These are phyloP conservation scores for Tylopilus rubrobrunneus DNA, from an alignment of 768 basidiomycete species.

Conservation along the genomic window DNA sequence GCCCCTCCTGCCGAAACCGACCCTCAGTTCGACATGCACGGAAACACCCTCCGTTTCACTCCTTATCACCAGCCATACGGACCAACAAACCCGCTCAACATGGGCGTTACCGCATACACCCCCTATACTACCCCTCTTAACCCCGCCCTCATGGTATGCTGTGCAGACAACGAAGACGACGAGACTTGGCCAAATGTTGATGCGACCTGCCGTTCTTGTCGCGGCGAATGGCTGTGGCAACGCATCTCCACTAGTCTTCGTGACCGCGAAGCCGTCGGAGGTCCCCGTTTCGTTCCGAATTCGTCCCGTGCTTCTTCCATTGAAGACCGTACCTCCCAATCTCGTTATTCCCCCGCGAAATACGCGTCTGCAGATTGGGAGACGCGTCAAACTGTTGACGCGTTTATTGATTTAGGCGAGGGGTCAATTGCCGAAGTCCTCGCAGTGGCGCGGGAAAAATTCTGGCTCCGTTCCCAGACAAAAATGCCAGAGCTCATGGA, in stretches of 20 bases:
- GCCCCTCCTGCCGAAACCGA: constrained; percentile 43
- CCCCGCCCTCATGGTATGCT: constrained; percentile 38
- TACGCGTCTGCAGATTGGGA: constrained; percentile 54
- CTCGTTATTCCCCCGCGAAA: constrained; percentile 26
- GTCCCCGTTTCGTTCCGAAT: constrained; percentile 30
- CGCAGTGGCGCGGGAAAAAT: constrained; percentile 60
- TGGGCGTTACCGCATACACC: constrained; percentile 23
- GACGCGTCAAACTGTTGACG: constrained; percentile 60
- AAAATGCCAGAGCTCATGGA: constrained; percentile 62
- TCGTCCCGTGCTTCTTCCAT: constrained; percentile 11
- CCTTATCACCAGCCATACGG: constrained; percentile 32
- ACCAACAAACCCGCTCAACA: constrained; percentile 15
- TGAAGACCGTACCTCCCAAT: constrained; percentile 13
- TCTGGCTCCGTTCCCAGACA: constrained; percentile 64
- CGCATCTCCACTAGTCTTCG: constrained; percentile 43
- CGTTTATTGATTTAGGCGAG: constrained; percentile 72
- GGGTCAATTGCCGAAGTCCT: constrained; percentile 63
- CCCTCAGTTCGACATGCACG: constrained; percentile 32
- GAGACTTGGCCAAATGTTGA: constrained; percentile 62
- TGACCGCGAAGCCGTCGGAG: constrained; percentile 59
- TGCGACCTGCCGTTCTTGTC: constrained; percentile 65
- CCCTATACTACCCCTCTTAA: constrained; percentile 24
- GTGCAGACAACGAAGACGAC: constrained; percentile 70
- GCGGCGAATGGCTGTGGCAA: constrained; percentile 63
- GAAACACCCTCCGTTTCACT: constrained; percentile 28